Evolutionary conservation across 1,284 basidiomycete species (phyloP).

Genomic region (Ustilago trichophora): DNA sequence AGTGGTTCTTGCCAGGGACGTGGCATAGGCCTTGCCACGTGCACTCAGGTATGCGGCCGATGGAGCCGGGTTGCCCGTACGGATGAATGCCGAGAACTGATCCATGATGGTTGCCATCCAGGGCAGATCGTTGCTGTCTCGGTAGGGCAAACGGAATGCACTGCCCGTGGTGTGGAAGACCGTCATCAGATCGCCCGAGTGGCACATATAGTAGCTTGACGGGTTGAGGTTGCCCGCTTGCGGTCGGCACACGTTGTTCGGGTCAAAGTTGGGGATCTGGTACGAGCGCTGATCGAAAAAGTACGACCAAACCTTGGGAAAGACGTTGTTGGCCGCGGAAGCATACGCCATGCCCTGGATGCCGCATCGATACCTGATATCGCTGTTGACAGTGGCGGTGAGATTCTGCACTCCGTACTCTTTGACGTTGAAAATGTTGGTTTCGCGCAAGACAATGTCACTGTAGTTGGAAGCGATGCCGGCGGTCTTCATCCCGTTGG

Average conservation of each 20-base stretch:
- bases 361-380: conserved; percentile 40
- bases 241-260: conserved; percentile 22
- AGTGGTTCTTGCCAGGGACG: conserved; percentile 21
- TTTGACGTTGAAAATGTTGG: conserved; percentile 26
- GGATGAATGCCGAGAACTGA: conserved; percentile 37
- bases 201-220: conserved; percentile 45
- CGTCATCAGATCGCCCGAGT: conserved; percentile 42
- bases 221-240: conserved; percentile 17
- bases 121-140: conserved; percentile 30
- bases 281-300: conserved; percentile 34
- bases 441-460: conserved; percentile 29
- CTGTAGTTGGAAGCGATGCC: conserved; percentile 38
- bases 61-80: conserved; percentile 34
- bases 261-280: conserved; percentile 44
- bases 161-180: conserved; percentile 34
- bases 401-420: conserved; percentile 38
- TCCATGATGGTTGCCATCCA: conserved; percentile 35
- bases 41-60: conserved; percentile 12
- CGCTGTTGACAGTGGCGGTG: conserved; percentile 38
- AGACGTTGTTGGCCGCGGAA: conserved; percentile 36
- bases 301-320: conserved; percentile 36
- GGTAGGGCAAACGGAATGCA: conserved; percentile 28
- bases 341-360: conserved; percentile 42
- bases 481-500: conserved; percentile 33
- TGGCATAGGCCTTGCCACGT: conserved; percentile 27